A percentile compares a stretch with the other conserved stretches of the same genome.
These are phyloP conservation scores for Arthroderma sp. DNA, from an alignment of 2,329 filamentous ascomycete species.

Conservation along the genomic window DNA sequence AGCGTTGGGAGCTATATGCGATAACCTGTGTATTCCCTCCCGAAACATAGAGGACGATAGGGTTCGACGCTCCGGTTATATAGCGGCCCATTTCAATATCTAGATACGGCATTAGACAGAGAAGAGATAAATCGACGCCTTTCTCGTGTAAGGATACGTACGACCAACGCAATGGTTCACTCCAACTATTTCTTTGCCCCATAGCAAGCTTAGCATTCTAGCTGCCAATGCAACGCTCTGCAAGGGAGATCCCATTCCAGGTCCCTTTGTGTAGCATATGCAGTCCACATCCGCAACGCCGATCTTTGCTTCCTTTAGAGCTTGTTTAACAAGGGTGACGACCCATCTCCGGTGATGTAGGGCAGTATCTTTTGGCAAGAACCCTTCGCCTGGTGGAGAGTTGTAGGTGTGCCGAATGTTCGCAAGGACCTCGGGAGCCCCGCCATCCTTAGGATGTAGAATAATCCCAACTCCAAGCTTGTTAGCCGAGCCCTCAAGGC, in stretches of 20 bases:
- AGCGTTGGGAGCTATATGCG: slow-evolving; percentile 84
- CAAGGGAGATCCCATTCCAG: slow-evolving; percentile 90
- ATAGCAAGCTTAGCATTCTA: slow-evolving; percentile 66
- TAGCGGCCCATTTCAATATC: slow-evolving; percentile 95
- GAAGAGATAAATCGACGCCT: background rate
- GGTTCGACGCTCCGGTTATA: slow-evolving; percentile 81
- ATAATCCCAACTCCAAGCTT: slow-evolving; percentile 94
- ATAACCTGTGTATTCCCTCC: slow-evolving; percentile 98
- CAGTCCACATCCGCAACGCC: slow-evolving; percentile 60
- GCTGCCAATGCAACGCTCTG: slow-evolving; percentile 77
- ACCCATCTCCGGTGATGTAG: slow-evolving; percentile 82
- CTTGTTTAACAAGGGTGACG: slow-evolving; percentile 63
- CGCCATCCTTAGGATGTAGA: slow-evolving; percentile 48
- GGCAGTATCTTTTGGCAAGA: slow-evolving; percentile 92
- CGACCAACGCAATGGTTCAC: slow-evolving; percentile 96
- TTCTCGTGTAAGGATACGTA: slow-evolving; percentile 22
- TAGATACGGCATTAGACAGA: slow-evolving; percentile 11
- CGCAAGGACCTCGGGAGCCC: slow-evolving; percentile 59
- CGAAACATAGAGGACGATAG: slow-evolving; percentile 88
- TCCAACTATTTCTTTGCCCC: slow-evolving; percentile 77
- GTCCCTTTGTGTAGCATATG: slow-evolving; percentile 90
- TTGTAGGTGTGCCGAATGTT: slow-evolving; percentile 92
- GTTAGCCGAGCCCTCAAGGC: slow-evolving; percentile 89
- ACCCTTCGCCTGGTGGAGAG: slow-evolving; percentile 83
- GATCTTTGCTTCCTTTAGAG: slow-evolving; percentile 57